Percentiles rank a stretch among this genome's conserved stretches.
These are phyloP conservation scores for Ilex paraguariensis DNA, from an alignment of 305 asterid genomes.

Conservation along the genomic window DNA sequence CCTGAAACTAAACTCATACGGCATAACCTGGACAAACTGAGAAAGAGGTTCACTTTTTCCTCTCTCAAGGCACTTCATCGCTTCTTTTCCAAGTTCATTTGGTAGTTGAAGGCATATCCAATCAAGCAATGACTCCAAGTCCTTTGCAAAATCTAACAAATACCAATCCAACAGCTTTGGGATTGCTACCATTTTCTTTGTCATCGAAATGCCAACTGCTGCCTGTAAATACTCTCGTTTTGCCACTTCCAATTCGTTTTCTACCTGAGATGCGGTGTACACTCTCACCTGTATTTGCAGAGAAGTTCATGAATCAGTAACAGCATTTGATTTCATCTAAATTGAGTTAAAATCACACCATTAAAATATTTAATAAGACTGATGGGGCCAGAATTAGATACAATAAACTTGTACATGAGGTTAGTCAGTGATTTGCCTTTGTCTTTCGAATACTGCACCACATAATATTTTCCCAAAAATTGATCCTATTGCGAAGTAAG, in stretches of 20 bases:
- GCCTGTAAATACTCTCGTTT: constrained; percentile 66
- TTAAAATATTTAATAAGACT: too few relatives aligned
- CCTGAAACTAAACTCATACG: constrained; percentile 72
- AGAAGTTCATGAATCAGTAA: background rate
- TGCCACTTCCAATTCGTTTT: constrained; percentile 59
- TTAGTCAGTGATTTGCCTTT: too few relatives aligned
- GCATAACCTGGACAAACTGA: constrained; percentile 43
- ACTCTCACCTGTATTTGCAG: constrained; percentile 47
- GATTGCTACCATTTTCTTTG: constrained; percentile 39
- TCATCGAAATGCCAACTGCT: constrained; percentile 51
- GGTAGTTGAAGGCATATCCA: constrained; percentile 79
- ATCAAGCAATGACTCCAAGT: constrained; percentile 55
- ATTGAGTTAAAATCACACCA: too few relatives aligned
- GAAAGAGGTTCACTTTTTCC: constrained; percentile 35
- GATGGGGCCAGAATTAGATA: too few relatives aligned
- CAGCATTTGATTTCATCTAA: too few relatives aligned
- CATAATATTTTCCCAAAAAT: too few relatives aligned
- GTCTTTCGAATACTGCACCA: too few relatives aligned
- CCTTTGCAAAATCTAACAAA: constrained; percentile 72
- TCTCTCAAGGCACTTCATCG: constrained; percentile 55
- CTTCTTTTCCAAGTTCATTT: constrained; percentile 56
- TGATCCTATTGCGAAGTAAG: background rate
- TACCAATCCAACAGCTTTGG: constrained; percentile 76
- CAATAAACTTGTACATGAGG: too few relatives aligned
- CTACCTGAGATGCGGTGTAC: constrained; percentile 57